Conservation (phyloP, 129 eudicot species). For the Rutidosis leptorrhynchoides region DNA sequence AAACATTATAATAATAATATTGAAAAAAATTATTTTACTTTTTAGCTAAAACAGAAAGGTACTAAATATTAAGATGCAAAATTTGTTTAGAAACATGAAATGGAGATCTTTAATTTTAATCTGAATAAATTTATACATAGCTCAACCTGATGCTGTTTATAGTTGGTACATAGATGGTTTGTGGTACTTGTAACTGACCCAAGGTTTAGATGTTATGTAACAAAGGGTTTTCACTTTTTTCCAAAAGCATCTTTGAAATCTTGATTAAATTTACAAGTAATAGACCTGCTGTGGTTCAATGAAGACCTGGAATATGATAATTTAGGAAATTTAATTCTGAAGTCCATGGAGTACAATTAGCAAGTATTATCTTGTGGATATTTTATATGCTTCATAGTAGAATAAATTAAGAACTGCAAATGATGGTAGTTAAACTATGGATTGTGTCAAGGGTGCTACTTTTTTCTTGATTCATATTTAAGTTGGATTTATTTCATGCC, state of each 20-base stretch:
- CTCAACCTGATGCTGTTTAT: background rate
- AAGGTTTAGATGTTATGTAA: background rate
- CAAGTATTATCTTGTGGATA: background rate
- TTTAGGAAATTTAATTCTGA: background rate
- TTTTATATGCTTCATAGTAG: too few relatives aligned
- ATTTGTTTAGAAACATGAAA: background rate
- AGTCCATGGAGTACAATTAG: background rate
- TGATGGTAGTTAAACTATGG: too few relatives aligned
- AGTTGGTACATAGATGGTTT: background rate
- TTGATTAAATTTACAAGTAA: too few relatives aligned
- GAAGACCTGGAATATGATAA: background rate
- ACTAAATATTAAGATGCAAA: background rate
- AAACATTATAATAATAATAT: too few relatives aligned
- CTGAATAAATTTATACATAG: background rate
- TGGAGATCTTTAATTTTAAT: background rate
- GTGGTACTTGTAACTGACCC: background rate
- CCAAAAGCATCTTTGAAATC: background rate
- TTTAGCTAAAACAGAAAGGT: background rate
- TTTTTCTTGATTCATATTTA: slow-evolving; percentile 1
- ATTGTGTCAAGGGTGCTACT: too few relatives aligned
- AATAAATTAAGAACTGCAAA: too few relatives aligned
- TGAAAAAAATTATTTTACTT: too few relatives aligned
- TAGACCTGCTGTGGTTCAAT: background rate
- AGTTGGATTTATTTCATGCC: slow-evolving; percentile 11
- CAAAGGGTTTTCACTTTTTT: background rate